Base-by-base conservation (phyloP, 306 rosid species). In the Vigna unguiculata region DNA sequence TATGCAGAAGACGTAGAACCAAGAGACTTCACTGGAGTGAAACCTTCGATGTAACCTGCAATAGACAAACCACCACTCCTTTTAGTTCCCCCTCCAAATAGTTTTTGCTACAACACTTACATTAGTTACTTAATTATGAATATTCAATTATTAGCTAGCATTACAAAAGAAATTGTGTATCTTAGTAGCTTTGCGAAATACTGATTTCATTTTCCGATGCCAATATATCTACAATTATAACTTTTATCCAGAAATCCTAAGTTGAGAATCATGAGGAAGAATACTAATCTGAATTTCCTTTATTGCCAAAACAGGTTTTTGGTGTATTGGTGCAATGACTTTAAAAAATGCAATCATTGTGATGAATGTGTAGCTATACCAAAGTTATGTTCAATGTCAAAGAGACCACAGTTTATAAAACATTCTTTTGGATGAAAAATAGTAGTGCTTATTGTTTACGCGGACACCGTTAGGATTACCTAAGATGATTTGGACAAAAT, bases 21-120 rank as follows among this genome's bases (percentile, higher is more conserved):
- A 69, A 94, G 96, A 67, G 98, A 94, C 86, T 92, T 94, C 68
- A 94, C 97, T n/a, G 98, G 97, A 20, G 97, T 87, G 81, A 90
- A 91, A 68, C 97, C 98, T 90, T 94, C 98, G 7, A 90, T 75
- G 85, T 89, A 92, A 67, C 89, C 83, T 46, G 82, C 79, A 12
- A 81, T 32, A 79, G 82, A 86, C 49, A 80, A 21, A 67, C 84
- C 82, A 80, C 81, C 74, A 41, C 77, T 76, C 22, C 81, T 81
- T 75, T 90, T 88, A 87, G 88, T 78, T 69, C 86, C 88, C 54
- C 88, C 46, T 5, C 21, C 16, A 10, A 68, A 6, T 70, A 63
- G 60, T 30, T 20, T 65, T 62, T 32, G 57, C 49, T 53, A 51
- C 38, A 83, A 69, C 64, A 83, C 71, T 15, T 5, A 10, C 9